Evolutionary conservation across 805 yeast species (phyloP).

Genomic region (Suhomyces sp.): DNA sequence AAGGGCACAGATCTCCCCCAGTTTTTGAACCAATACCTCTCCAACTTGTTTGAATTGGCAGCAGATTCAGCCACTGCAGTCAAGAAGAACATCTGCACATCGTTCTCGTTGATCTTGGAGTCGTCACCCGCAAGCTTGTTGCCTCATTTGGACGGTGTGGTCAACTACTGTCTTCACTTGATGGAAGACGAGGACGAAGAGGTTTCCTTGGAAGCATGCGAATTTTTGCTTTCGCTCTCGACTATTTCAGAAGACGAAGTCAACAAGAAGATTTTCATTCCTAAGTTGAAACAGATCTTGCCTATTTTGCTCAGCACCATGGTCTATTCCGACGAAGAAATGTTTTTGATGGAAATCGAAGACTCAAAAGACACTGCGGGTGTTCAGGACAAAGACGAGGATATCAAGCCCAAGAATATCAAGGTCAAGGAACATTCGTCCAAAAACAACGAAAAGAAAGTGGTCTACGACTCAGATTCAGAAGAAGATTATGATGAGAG

Average conservation of each 20-base stretch:
- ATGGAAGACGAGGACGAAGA: slow-evolving; percentile 59
- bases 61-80: slow-evolving; percentile 56
- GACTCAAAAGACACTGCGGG: slow-evolving; percentile 75
- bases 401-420: slow-evolving; percentile 78
- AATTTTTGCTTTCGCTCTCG: slow-evolving; percentile 73
- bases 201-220: slow-evolving; percentile 90
- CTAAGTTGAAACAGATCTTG: slow-evolving; percentile 60
- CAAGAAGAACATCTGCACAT: slow-evolving; percentile 70
- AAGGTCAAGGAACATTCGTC: slow-evolving; percentile 49
- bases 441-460: slow-evolving; percentile 15
- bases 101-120: slow-evolving; percentile 70
- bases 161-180: slow-evolving; percentile 78
- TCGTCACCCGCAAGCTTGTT: slow-evolving; percentile 74
- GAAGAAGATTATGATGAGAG: slow-evolving; percentile 57
- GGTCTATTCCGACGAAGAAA: slow-evolving; percentile 85
- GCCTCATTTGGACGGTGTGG: slow-evolving; percentile 83
- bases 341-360: slow-evolving; percentile 56
- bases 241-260: slow-evolving; percentile 50
- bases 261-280: slow-evolving; percentile 41
- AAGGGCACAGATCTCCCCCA: slow-evolving; percentile 63
- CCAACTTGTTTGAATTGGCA: slow-evolving; percentile 67
- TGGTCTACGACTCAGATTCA: slow-evolving; percentile 34
- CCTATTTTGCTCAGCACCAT: slow-evolving; percentile 77
- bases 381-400: slow-evolving; percentile 81
- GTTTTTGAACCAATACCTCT: slow-evolving; percentile 64